Conservation (phyloP, 768 basidiomycete genomes). For the Panaeolus cyanescens region DNA sequence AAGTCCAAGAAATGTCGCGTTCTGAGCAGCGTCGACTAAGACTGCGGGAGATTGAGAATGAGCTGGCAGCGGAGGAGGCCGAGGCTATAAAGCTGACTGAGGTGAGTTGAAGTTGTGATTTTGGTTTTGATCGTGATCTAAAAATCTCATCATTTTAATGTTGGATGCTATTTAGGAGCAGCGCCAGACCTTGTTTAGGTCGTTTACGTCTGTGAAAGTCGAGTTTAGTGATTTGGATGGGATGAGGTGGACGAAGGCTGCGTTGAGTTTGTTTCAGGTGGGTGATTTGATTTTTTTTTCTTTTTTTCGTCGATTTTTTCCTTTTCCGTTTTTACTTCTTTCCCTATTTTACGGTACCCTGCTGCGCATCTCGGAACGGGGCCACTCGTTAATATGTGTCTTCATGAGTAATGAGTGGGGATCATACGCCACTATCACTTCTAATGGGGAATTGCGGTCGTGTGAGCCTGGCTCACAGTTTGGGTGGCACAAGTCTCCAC, state of each 20-base stretch:
- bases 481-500: too few species aligned
- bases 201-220: conserved; percentile 58
- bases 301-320: not conserved
- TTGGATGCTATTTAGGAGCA: conserved; percentile 38
- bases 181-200: conserved; percentile 35
- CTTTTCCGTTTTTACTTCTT: too few species aligned
- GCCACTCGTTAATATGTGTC: too few species aligned
- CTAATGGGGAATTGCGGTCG: too few species aligned
- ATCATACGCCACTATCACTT: too few species aligned
- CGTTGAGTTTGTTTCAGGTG: conserved; percentile 31
- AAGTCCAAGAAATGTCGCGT: conserved; percentile 25
- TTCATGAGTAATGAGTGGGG: too few species aligned
- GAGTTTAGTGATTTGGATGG: conserved; percentile 68
- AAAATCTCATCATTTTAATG: conserved; percentile 1
- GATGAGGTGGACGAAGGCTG: conserved; percentile 47
- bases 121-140: not conserved
- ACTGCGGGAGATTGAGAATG: conserved; percentile 50
- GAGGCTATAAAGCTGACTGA: conserved; percentile 62
- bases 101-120: conserved; percentile 28
- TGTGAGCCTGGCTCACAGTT: too few species aligned
- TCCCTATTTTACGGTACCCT: too few species aligned
- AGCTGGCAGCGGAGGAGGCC: conserved; percentile 53
- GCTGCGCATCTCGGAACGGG: too few species aligned
- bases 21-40: conserved; percentile 48
- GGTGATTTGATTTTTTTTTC: not conserved